Base-by-base conservation (phyloP, 2,329 filamentous ascomycete genomes). In the Fusarium devonianum region DNA sequence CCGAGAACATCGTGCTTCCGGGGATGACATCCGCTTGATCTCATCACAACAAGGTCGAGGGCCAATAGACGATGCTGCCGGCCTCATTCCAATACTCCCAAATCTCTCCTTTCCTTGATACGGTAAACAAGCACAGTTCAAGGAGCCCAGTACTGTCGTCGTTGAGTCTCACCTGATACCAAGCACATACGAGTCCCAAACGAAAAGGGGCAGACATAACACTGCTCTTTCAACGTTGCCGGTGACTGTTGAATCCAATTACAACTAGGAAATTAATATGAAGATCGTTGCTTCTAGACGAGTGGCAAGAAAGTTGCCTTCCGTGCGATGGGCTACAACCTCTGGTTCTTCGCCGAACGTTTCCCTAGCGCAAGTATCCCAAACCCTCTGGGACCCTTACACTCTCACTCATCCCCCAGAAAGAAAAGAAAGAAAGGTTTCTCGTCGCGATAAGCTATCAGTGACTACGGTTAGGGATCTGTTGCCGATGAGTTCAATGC, bases 281-380 rank as follows among this genome's bases (percentile, higher is more conserved):
- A n/a, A n/a, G 40, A 43, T 43, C 23, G 29, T 18, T 19, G 30
- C 21, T 35, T 25, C 30, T 30, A 30, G 40, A 16, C 40, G 30
- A 43, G 21, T 26, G 40, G 40, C 40, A 12, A 43, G 40, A 19
- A 18, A 42, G 29, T 25, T 32, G 38, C 18, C 19, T 21, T 43
- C 40, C 21, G 29, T 16, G 40, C 21, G 40, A 43, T 19, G 40
- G 22, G 28, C 35, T 43, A 30, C n/a, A 43, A 43, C 40, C 30
- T 43, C 30, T 43, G 25, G 16, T 22, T 6, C 10, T 14, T 30
- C 14, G 13, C 21, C 21, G 29, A 26, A 19, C n/a, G n/a, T 18
- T 35, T 16, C 40, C 29, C 40, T 35, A 43, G 40, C 40, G 21
- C 7, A 34, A 21, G 21, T 30, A n/a, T 8, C 29, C 40, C 10